These are phyloP conservation scores for Lactarius deliciosus DNA, from an alignment of 768 basidiomycete species.

Conservation along the genomic window DNA sequence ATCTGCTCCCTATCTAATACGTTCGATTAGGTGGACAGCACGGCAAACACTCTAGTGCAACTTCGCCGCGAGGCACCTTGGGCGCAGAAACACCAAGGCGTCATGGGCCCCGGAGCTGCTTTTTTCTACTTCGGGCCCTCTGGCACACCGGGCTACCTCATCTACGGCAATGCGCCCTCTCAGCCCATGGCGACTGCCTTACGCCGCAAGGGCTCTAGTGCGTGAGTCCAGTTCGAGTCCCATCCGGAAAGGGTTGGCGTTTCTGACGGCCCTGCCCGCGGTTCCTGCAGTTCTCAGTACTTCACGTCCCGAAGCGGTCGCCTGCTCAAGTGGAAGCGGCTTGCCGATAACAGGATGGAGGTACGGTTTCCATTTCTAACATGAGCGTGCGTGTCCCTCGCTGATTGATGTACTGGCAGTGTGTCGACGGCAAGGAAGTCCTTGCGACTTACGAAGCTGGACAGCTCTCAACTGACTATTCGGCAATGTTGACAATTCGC, in stretches of 20 bases:
- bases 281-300: conserved; percentile 60
- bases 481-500: conserved; percentile 60
- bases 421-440: conserved; percentile 54
- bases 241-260: background rate
- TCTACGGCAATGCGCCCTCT: conserved; percentile 64
- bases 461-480: conserved; percentile 53
- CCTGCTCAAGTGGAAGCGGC: conserved; percentile 71
- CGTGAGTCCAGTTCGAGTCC: conserved; percentile 47
- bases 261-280: conserved; percentile 7
- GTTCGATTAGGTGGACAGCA: conserved; percentile 47
- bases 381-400: background rate
- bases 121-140: conserved; percentile 75
- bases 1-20: background rate
- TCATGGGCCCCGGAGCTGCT: conserved; percentile 80
- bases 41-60: conserved; percentile 62
- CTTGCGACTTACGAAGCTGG: conserved; percentile 70
- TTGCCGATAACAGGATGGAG: conserved; percentile 64
- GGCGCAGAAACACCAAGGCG: conserved; percentile 63
- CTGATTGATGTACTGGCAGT: conserved; percentile 38
- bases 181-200: conserved; percentile 57
- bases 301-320: conserved; percentile 68
- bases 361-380: conserved; percentile 39
- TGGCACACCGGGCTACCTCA: conserved; percentile 57
- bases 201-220: conserved; percentile 58
- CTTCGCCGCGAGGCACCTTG: conserved; percentile 64